Evolutionary conservation across 805 yeast genomes (phyloP).

Genomic region (Yamadazyma kitorensis): DNA sequence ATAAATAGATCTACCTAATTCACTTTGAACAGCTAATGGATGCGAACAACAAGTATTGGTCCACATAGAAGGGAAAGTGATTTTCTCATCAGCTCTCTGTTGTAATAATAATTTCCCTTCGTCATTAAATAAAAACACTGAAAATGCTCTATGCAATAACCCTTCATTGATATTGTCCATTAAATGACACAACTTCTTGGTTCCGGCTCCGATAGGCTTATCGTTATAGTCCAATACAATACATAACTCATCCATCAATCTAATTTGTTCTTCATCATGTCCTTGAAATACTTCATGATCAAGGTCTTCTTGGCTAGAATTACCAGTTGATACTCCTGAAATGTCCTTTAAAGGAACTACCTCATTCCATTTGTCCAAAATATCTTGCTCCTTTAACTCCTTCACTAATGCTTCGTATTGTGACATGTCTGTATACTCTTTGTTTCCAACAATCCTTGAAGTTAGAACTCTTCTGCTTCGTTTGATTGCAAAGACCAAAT

Average conservation of each 20-base stretch:
- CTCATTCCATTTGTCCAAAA: slow-evolving; percentile 60
- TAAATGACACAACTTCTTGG: slow-evolving; percentile 85
- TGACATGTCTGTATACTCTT: slow-evolving; percentile 31
- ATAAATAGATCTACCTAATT: slow-evolving; percentile 55
- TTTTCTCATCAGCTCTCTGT: slow-evolving; percentile 94
- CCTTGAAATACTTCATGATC: slow-evolving; percentile 60
- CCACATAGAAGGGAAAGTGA: slow-evolving; percentile 97
- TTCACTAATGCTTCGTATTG: slow-evolving; percentile 45
- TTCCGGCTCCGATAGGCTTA: slow-evolving; percentile 85
- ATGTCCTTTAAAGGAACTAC: slow-evolving; percentile 61
- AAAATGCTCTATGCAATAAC: slow-evolving; percentile 89
- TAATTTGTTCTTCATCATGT: slow-evolving; percentile 91
- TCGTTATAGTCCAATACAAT: slow-evolving; percentile 90
- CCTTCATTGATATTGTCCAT: slow-evolving; percentile 87
- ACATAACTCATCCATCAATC: slow-evolving; percentile 94
- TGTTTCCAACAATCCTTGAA: slow-evolving; percentile 3
- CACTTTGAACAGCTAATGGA: slow-evolving; percentile 81
- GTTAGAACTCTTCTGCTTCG: too few relatives aligned
- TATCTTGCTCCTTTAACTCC: slow-evolving; percentile 45
- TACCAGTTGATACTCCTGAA: slow-evolving; percentile 53
- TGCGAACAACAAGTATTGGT: slow-evolving; percentile 99
- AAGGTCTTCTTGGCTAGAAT: slow-evolving; percentile 30
- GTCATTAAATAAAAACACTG: slow-evolving; percentile 86
- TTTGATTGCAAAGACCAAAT: too few relatives aligned
- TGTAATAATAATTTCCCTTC: slow-evolving; percentile 78